phyloP scores from a whole-genome alignment of 352 stramenopile genomes.

The Albugo candida region DNA sequence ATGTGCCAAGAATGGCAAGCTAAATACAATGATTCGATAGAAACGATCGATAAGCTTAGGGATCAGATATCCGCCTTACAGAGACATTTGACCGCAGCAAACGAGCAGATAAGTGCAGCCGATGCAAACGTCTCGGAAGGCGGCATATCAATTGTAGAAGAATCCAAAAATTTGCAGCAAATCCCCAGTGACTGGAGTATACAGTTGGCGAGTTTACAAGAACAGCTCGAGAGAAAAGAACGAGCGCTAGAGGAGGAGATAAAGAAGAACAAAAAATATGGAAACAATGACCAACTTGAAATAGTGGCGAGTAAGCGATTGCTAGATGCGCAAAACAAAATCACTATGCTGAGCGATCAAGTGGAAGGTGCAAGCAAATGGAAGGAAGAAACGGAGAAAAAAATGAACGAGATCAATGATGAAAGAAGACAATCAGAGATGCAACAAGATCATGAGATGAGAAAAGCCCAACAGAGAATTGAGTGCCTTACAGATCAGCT shows the following conservation, averaged over 20 bases:
- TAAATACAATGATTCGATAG: too few relatives aligned
- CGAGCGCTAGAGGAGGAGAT: not conserved
- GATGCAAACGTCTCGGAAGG: too few relatives aligned
- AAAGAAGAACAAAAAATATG: not conserved
- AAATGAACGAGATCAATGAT: constrained; percentile 22
- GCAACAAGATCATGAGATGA: constrained; percentile 10
- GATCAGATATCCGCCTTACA: too few relatives aligned
- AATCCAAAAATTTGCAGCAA: too few relatives aligned
- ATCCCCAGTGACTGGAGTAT: too few relatives aligned
- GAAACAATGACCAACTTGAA: not conserved
- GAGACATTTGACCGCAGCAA: too few relatives aligned
- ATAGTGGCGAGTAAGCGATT: too few relatives aligned
- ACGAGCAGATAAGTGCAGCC: too few relatives aligned
- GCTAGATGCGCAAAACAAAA: not conserved
- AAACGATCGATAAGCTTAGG: too few relatives aligned
- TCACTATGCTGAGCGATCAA: not conserved
- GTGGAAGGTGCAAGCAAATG: constrained; percentile 2
- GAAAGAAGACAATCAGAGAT: constrained; percentile 18
- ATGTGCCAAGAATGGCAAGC: too few relatives aligned
- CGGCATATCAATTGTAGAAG: too few relatives aligned
- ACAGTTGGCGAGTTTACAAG: not conserved
- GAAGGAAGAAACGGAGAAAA: constrained; percentile 7
- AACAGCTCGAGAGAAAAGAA: constrained; percentile 3
- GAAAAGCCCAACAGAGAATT: constrained; percentile 7
- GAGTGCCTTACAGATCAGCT: constrained; percentile 3